Evolutionary conservation across 1,139 yeast genomes (phyloP), one percentile per base, ranked within the genome.

Genomic region (Suhomyces bolitotheri): DNA sequence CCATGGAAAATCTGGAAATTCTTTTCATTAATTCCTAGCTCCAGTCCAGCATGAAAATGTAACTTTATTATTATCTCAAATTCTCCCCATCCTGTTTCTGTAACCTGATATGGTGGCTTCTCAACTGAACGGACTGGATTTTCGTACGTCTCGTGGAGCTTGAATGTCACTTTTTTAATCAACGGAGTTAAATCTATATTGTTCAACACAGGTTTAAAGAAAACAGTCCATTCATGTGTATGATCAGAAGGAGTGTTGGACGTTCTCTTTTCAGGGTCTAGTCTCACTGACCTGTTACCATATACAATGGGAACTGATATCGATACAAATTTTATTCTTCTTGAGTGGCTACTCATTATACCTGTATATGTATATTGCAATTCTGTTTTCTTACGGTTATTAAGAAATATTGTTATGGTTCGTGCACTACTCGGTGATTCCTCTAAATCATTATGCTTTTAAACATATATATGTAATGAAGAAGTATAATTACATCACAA

Each of bases 71-170:
- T 78, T 44, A 94, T 85, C 54, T 92, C 99, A 62, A 92, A 92
- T 60, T 92, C 99, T 44, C 99, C 99, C 99, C 99, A 92, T 0
- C 99, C 99, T 0, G 97, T 87, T 55, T 94, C 99, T 1, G 96
- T 86, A 10, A 92, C 90, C 57, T 90, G 95, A 52, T 85, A 92
- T 0, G 98, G 98, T 2, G 97, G 97, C 22, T 72, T 60, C 46
- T 92, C 98, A 6, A 92, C 73, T 1, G 94, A 73, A 39, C 99
- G 66, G 12, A 89, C 79, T 1, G 97, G 80, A 49, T 82, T 86
- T 9, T 83, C 85, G 53, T 92, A 92, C 0, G 98, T 92, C 47
- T 92, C 98, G 58, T 92, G 98, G 24, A 92, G 70, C 57, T 94
- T 92, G 69, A 90, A 92, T 0, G 92, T 90, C 2, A 94, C 97